phyloP scores from a whole-genome alignment of 805 yeast genomes.

The Kuraishia piskuri region DNA sequence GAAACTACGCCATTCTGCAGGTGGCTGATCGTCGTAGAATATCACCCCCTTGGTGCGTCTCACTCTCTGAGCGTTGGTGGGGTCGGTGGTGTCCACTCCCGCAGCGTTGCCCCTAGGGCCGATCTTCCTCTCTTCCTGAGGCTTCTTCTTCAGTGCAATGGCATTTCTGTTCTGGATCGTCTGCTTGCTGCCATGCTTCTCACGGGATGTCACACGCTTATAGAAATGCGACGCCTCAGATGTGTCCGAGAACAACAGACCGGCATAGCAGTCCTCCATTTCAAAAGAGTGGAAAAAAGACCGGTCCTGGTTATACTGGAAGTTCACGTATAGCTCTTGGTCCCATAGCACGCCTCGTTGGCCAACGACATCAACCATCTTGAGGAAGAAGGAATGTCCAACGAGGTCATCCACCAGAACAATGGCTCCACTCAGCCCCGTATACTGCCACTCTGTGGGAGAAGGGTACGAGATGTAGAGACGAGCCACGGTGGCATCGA shows the following conservation, averaged over 20 bases:
- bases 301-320: slow-evolving; percentile 88
- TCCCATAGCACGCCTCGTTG: slow-evolving; percentile 92
- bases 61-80: slow-evolving; percentile 42
- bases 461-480: slow-evolving; percentile 87
- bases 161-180: slow-evolving; percentile 86
- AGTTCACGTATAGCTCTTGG: slow-evolving; percentile 85
- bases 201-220: slow-evolving; percentile 66
- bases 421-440: slow-evolving; percentile 86
- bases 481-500: slow-evolving; percentile 87
- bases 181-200: slow-evolving; percentile 79
- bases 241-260: slow-evolving; percentile 82
- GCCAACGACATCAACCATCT: slow-evolving; percentile 78
- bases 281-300: slow-evolving; percentile 94
- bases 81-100: slow-evolving; percentile 13
- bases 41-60: slow-evolving; percentile 49
- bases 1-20: slow-evolving; percentile 75
- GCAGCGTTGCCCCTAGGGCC: slow-evolving; percentile 62
- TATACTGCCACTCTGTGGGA: slow-evolving; percentile 71
- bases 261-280: slow-evolving; percentile 81
- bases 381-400: slow-evolving; percentile 88
- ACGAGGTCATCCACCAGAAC: slow-evolving; percentile 85
- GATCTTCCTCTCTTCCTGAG: slow-evolving; percentile 23
- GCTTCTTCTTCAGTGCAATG: slow-evolving; percentile 59
- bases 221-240: slow-evolving; percentile 79
- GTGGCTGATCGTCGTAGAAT: slow-evolving; percentile 74